These are phyloP conservation scores for Microcera coccophila DNA, from an alignment of 2,329 filamentous ascomycete species.

Conservation along the genomic window DNA sequence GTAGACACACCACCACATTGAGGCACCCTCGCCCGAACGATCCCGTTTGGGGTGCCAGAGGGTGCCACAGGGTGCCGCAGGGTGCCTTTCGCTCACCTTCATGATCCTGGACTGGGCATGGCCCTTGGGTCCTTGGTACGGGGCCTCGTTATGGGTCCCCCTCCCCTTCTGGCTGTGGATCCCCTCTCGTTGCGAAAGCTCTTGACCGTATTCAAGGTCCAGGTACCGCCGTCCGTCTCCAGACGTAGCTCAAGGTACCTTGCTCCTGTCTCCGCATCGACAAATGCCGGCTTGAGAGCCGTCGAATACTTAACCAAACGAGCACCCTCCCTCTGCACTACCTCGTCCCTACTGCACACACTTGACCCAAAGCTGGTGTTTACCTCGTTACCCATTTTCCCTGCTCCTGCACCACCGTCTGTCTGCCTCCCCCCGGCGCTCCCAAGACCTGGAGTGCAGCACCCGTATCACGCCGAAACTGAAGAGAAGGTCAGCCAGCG, in stretches of 20 bases:
- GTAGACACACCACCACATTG: neutral
- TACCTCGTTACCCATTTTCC: constrained; percentile 15
- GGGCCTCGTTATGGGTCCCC: neutral
- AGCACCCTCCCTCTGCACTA: constrained; percentile 22
- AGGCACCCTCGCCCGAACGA: neutral
- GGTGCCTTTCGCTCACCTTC: too few relatives aligned
- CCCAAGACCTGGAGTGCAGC: constrained; percentile 14
- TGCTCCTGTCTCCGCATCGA: constrained; percentile 14
- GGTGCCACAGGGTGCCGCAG: too few relatives aligned
- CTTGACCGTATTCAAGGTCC: constrained; percentile 14
- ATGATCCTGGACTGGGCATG: too few relatives aligned
- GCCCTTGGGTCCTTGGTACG: too few relatives aligned
- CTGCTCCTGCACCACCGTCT: constrained; percentile 5
- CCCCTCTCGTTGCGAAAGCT: constrained; percentile 11
- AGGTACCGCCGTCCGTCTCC: constrained; percentile 17
- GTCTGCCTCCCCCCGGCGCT: neutral
- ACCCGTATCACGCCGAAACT: constrained; percentile 7
- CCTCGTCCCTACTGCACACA: constrained; percentile 15
- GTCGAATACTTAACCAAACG: constrained; percentile 29
- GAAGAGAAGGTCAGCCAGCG: neutral
- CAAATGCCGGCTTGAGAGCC: constrained; percentile 21
- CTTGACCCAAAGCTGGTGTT: constrained; percentile 24
- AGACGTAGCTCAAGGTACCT: constrained; percentile 15
- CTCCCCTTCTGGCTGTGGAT: constrained; percentile 1
- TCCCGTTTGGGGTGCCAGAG: too few relatives aligned